A percentile compares a stretch with the other conserved stretches of the same genome.
These are phyloP conservation scores for Sugiyamaella marilandica DNA, from an alignment of 805 yeast species.

Conservation along the genomic window DNA sequence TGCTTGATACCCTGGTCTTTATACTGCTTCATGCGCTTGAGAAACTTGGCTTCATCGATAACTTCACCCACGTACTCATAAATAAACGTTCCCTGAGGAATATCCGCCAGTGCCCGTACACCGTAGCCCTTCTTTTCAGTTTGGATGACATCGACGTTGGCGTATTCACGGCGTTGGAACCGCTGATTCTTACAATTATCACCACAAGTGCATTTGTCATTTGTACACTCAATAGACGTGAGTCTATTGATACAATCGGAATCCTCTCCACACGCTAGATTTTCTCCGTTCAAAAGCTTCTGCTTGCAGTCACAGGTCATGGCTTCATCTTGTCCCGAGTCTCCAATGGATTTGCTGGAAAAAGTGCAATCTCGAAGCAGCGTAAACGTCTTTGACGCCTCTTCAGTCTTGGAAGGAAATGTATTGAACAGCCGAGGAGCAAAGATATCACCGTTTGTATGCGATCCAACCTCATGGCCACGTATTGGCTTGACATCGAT, in stretches of 20 bases:
- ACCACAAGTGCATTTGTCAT: constrained; percentile 67
- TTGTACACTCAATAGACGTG: constrained; percentile 87
- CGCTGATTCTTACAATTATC: constrained; percentile 78
- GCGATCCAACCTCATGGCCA: background rate
- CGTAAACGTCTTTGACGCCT: constrained; percentile 58
- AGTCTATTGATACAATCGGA: constrained; percentile 89
- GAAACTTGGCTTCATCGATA: constrained; percentile 71
- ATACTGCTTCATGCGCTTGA: constrained; percentile 68
- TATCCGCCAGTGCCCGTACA: constrained; percentile 58
- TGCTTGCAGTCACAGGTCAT: constrained; percentile 90
- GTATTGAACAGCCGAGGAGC: constrained; percentile 19
- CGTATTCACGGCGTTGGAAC: constrained; percentile 72
- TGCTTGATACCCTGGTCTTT: constrained; percentile 67
- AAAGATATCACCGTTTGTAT: background rate
- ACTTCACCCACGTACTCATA: constrained; percentile 95
- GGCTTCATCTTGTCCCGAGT: constrained; percentile 68
- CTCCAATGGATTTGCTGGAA: constrained; percentile 56
- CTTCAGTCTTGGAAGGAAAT: constrained; percentile 54
- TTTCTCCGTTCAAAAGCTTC: constrained; percentile 35
- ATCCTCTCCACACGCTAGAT: constrained; percentile 76
- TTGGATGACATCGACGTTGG: constrained; percentile 71
- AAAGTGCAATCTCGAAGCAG: constrained; percentile 59
- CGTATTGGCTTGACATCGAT: background rate
- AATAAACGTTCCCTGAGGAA: constrained; percentile 64
- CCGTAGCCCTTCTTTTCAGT: constrained; percentile 91